Evolutionary conservation across 495 filamentous ascomycete genomes (phyloP), one percentile per base, ranked within the genome.

Genomic region (Talaromyces ruber): DNA sequence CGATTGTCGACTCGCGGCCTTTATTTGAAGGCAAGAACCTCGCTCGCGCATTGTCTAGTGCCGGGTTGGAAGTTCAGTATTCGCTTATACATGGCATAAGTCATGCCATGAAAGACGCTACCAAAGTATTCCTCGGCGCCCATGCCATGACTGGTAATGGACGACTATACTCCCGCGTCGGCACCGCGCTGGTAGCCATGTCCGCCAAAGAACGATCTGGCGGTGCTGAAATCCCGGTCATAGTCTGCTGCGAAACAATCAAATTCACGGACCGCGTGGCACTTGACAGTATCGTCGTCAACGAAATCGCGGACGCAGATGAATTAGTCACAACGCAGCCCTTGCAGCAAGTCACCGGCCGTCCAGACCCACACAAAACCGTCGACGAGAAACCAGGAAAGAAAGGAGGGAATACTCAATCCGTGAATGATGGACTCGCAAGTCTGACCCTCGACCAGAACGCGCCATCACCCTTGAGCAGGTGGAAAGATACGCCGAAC

Each of bases 231-330:
- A 83, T 91, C 34, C 90, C 92, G 2, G 93, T 98, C 43, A 86
- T 93, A 32, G 91, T 95, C 4, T 90, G 90, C 62, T 97, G 92
- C 71, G 93, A 98, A 79, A 92, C 88, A 2, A 85, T 98, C 77
- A 98, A 98, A 72, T 96, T 97, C 74, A 93, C 90, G 24, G 94
- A 97, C 66, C 85, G 88, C 59, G 91, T 96, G 4, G 88, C 91
- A 8, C 83, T 95, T 0, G 94, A 97, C 73, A 89, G 89, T 34
- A 92, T 98, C 64, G 92, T 94, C 24, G 86, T 88, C 58, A 98
- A 98, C 72, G 94, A 98, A 78, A 86, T 97, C 62, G 92, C 87
- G 47, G 79, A 79, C 26, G 74, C 87, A 28, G 86, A 89, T 62
- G 87, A 89, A 70, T 68, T 90, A 39, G 75, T 86, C 6, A 58